Evolutionary conservation across 805 yeast species (phyloP).

Genomic region (Pichia cabralensis): DNA sequence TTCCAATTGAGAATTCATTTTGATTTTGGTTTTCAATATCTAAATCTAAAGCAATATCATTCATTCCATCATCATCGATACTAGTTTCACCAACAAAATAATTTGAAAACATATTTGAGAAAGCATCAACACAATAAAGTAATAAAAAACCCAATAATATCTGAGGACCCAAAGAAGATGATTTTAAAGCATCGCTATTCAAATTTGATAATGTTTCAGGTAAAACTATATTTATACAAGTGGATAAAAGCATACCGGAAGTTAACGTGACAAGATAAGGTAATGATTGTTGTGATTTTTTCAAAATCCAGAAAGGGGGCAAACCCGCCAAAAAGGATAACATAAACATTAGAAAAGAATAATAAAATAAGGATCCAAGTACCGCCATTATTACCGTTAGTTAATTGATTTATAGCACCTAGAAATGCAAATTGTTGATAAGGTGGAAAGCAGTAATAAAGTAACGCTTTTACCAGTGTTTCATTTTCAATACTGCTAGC

Average conservation of each 20-base stretch:
- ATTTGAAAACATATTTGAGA: constrained; percentile 1
- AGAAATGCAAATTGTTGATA: too few species aligned
- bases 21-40: too few species aligned
- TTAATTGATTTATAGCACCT: too few species aligned
- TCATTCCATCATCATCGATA: neutral
- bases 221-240: constrained; percentile 7
- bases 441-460: too few species aligned
- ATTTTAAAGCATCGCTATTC: neutral
- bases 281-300: neutral
- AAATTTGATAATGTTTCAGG: constrained; percentile 9
- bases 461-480: too few species aligned
- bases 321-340: constrained; percentile 9
- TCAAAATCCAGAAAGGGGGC: constrained; percentile 6
- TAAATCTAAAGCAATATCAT: too few species aligned
- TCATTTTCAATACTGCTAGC: too few species aligned
- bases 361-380: neutral
- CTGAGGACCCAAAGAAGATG: constrained; percentile 6
- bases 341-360: constrained; percentile 4
- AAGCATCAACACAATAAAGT: constrained; percentile 5
- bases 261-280: constrained; percentile 5
- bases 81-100: neutral
- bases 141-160: constrained; percentile 9
- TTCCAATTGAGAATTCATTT: too few species aligned
- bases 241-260: constrained; percentile 10
- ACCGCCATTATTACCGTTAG: constrained; percentile 1